These are phyloP conservation scores for Phellopilus nigrolimitatus DNA, from an alignment of 1,284 basidiomycete genomes.

Conservation along the genomic window DNA sequence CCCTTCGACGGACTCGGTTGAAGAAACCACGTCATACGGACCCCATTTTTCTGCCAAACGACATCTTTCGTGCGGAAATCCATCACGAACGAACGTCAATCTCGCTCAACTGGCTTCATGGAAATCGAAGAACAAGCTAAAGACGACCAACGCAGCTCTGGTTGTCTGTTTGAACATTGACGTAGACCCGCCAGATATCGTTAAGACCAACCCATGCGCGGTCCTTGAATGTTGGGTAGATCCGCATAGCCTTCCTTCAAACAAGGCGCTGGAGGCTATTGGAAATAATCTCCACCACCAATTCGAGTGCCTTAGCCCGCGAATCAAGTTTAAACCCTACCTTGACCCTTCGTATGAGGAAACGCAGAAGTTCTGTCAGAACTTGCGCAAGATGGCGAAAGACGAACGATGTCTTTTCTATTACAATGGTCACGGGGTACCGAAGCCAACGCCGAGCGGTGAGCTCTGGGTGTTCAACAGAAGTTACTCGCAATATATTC, in stretches of 20 bases:
- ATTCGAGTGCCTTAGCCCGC: conserved; percentile 91
- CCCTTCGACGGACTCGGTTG: conserved; percentile 20
- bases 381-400: conserved; percentile 83
- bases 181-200: conserved; percentile 94
- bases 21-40: conserved; percentile 25
- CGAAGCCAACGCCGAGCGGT: conserved; percentile 93
- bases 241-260: conserved; percentile 81
- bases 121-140: conserved; percentile 80
- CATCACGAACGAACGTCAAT: conserved; percentile 60
- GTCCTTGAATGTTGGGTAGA: conserved; percentile 98
- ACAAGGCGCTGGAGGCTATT: conserved; percentile 87
- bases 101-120: conserved; percentile 68
- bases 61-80: conserved; percentile 85
- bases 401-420: conserved; percentile 95
- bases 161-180: conserved; percentile 97
- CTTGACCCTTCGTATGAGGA: conserved; percentile 96
- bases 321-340: conserved; percentile 88
- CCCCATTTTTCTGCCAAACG: conserved; percentile 74
- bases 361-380: conserved; percentile 84
- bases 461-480: conserved; percentile 99
- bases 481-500: conserved; percentile 98
- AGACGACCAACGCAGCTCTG: conserved; percentile 90
- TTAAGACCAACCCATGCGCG: conserved; percentile 96
- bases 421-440: conserved; percentile 98
- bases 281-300: conserved; percentile 92